Evolutionary conservation across 1,284 basidiomycete genomes (phyloP).

Genomic region (Garcileccinum viscosum): DNA sequence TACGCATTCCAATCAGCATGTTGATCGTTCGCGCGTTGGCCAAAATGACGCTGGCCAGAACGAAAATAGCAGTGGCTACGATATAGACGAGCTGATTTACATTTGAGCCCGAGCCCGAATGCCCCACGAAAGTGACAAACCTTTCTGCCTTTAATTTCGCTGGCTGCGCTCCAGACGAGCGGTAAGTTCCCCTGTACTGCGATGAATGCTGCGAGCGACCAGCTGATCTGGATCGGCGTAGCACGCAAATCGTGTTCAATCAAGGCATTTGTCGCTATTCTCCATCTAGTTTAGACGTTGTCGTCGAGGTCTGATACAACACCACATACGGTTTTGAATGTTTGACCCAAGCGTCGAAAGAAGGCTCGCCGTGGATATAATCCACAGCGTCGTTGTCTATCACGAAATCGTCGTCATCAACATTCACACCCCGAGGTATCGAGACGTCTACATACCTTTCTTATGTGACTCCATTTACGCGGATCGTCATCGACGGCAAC

Average conservation of each 20-base stretch:
- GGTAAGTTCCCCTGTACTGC: constrained; percentile 77
- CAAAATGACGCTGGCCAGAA: constrained; percentile 67
- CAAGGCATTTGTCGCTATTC: constrained; percentile 66
- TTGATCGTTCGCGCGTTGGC: constrained; percentile 66
- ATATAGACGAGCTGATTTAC: constrained; percentile 66
- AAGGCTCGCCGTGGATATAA: constrained; percentile 67
- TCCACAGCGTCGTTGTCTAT: constrained; percentile 60
- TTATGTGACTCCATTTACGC: constrained; percentile 67
- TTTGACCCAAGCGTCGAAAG: constrained; percentile 73
- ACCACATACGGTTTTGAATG: constrained; percentile 66
- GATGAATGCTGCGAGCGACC: constrained; percentile 81
- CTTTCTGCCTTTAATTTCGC: constrained; percentile 84
- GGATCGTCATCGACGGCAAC: constrained; percentile 79
- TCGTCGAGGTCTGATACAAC: constrained; percentile 28
- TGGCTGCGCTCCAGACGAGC: constrained; percentile 73
- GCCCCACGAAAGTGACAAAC: constrained; percentile 42
- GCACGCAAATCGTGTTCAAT: constrained; percentile 72
- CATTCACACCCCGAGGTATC: background rate
- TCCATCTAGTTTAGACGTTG: background rate
- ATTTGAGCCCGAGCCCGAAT: constrained; percentile 8
- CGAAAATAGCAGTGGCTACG: constrained; percentile 63
- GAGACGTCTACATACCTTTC: constrained; percentile 61
- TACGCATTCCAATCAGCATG: constrained; percentile 76
- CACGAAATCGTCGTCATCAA: constrained; percentile 1
- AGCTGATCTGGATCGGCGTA: constrained; percentile 70